Conservation (phyloP, 2,329 filamentous ascomycete genomes). For the Neospermospora avenae region DNA sequence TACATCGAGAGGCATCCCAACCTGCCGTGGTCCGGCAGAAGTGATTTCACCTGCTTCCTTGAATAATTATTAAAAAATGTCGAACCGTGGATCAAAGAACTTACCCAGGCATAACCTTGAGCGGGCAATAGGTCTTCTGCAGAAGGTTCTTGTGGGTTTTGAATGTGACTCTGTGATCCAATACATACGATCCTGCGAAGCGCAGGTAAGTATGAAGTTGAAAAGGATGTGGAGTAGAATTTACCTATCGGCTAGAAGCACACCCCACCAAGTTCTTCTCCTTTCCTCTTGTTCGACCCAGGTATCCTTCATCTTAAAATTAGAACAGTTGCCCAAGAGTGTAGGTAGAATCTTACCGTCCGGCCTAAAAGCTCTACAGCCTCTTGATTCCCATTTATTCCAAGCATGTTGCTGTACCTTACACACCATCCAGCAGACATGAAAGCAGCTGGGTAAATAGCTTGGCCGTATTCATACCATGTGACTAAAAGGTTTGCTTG, state of each 20-base stretch:
- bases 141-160: constrained; percentile 33
- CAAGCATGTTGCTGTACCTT: constrained; percentile 45
- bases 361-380: constrained; percentile 39
- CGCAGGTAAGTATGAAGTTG: constrained; percentile 12
- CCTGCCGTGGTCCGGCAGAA: constrained; percentile 31
- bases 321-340: not conserved
- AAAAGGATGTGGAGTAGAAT: not conserved
- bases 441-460: constrained; percentile 49
- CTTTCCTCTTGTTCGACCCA: constrained; percentile 49
- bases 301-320: constrained; percentile 34
- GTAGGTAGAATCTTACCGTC: constrained; percentile 28
- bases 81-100: not conserved
- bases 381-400: constrained; percentile 38
- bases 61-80: constrained; percentile 2
- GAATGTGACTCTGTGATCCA: constrained; percentile 30
- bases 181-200: constrained; percentile 30
- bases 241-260: constrained; percentile 45
- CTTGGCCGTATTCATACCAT: constrained; percentile 47
- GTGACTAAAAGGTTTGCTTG: constrained; percentile 46
- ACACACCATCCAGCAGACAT: constrained; percentile 45
- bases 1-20: constrained; percentile 40
- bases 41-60: constrained; percentile 39
- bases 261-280: constrained; percentile 46
- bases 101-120: constrained; percentile 41
- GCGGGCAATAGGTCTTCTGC: constrained; percentile 26